These are phyloP conservation scores for Penicillium salamii DNA, from an alignment of 495 filamentous ascomycete species.

Conservation along the genomic window DNA sequence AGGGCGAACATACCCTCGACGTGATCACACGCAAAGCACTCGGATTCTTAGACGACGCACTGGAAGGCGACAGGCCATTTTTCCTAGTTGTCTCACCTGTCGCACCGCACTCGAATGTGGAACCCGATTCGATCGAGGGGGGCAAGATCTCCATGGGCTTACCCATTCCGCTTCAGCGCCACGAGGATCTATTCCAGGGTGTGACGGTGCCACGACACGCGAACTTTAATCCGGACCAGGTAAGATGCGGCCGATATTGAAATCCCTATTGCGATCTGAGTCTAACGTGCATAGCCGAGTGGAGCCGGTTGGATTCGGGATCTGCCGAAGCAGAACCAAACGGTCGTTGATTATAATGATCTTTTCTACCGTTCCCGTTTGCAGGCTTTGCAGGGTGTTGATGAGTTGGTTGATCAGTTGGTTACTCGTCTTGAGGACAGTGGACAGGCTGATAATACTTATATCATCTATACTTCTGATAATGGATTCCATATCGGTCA, in stretches of 20 bases:
- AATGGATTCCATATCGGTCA: conserved; percentile 77
- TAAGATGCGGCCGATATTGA: conserved; percentile 29
- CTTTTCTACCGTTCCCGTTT: conserved; percentile 64
- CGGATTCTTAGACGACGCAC: conserved; percentile 62
- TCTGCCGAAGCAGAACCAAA: conserved; percentile 49
- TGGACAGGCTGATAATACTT: conserved; percentile 62
- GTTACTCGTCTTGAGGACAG: conserved; percentile 49
- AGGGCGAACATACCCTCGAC: conserved; percentile 59
- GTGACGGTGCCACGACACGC: conserved; percentile 37
- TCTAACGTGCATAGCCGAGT: conserved; percentile 53
- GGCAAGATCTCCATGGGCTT: conserved; percentile 36
- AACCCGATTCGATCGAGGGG: conserved; percentile 21
- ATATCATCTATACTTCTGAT: conserved; percentile 69
- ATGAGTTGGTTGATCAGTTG: conserved; percentile 64
- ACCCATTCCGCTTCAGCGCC: conserved; percentile 47
- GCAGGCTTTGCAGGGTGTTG: conserved; percentile 62
- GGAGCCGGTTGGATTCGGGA: conserved; percentile 62
- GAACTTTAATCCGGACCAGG: conserved; percentile 47
- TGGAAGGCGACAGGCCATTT: conserved; percentile 54
- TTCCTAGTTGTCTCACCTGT: conserved; percentile 66
- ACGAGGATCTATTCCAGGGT: conserved; percentile 36
- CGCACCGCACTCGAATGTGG: conserved; percentile 63
- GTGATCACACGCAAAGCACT: conserved; percentile 61
- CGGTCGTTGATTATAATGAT: conserved; percentile 63
- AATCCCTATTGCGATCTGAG: conserved; percentile 48